phyloP scores from a whole-genome alignment of 2,329 filamentous ascomycete genomes.

The Trichophaea hybrida region DNA sequence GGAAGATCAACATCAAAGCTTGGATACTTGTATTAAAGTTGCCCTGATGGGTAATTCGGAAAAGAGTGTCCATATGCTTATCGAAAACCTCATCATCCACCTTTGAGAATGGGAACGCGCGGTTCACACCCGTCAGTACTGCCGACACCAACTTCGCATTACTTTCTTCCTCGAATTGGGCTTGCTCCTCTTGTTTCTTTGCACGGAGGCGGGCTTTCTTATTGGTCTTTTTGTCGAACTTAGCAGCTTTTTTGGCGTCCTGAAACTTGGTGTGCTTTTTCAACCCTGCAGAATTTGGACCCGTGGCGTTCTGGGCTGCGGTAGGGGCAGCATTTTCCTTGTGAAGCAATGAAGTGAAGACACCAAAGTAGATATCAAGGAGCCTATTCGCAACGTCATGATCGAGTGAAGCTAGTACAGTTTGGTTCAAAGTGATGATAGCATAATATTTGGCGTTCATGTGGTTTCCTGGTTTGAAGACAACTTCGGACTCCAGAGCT shows the following conservation, averaged over 20 bases:
- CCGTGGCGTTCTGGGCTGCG: conserved; percentile 31
- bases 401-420: conserved; percentile 74
- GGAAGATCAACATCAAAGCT: conserved; percentile 85
- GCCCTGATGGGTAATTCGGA: conserved; percentile 88
- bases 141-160: conserved; percentile 86
- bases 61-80: conserved; percentile 81
- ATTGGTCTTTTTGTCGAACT: conserved; percentile 31
- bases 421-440: conserved; percentile 93
- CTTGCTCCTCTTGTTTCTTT: conserved; percentile 27
- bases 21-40: conserved; percentile 99
- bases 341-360: conserved; percentile 75
- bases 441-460: conserved; percentile 87
- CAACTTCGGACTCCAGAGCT: conserved; percentile 70
- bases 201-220: conserved; percentile 29
- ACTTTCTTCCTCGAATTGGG: conserved; percentile 46
- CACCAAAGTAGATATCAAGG: conserved; percentile 78
- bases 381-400: conserved; percentile 65
- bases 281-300: conserved; percentile 31
- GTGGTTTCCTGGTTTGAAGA: conserved; percentile 77
- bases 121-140: conserved; percentile 85
- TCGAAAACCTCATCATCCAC: conserved; percentile 65
- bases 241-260: conserved; percentile 37
- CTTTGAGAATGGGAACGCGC: conserved; percentile 82
- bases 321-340: conserved; percentile 34
- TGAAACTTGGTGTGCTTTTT: conserved; percentile 38